These are phyloP conservation scores for Mimosa bimucronata DNA, from an alignment of 306 rosid species.

Conservation along the genomic window DNA sequence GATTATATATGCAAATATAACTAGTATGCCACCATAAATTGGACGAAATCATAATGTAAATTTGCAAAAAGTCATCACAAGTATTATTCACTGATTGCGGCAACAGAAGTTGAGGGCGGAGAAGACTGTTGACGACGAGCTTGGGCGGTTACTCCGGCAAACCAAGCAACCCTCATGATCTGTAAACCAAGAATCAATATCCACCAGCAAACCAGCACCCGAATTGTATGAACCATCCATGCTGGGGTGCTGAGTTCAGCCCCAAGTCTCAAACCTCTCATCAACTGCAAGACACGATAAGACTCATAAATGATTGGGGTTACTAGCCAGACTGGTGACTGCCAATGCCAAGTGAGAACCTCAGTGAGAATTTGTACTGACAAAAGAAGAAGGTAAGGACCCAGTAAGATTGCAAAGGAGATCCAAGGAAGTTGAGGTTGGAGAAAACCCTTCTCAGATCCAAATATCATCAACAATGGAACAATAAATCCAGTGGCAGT, in stretches of 20 bases:
- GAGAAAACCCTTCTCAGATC: slow-evolving; percentile 65
- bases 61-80: slow-evolving; percentile 2
- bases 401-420: slow-evolving; percentile 70
- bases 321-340: slow-evolving; percentile 93
- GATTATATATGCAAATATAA: slow-evolving; percentile 31
- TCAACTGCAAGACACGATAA: slow-evolving; percentile 88
- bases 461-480: slow-evolving; percentile 64
- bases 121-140: slow-evolving; percentile 36
- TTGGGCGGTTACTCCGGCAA: slow-evolving; percentile 68
- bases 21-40: slow-evolving; percentile 16
- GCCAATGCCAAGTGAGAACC: slow-evolving; percentile 92
- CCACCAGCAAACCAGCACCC: slow-evolving; percentile 94
- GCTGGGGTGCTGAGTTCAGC: slow-evolving; percentile 75
- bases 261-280: slow-evolving; percentile 91
- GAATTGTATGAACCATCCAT: slow-evolving; percentile 77
- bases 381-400: slow-evolving; percentile 79
- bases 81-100: slow-evolving; percentile 22
- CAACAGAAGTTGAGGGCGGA: slow-evolving; percentile 43
- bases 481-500: slow-evolving; percentile 65
- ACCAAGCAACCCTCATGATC: slow-evolving; percentile 98
- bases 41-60: slow-evolving; percentile 10
- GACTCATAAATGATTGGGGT: slow-evolving; percentile 82
- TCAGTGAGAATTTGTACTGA: slow-evolving; percentile 84
- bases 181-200: slow-evolving; percentile 86
- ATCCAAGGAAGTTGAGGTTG: slow-evolving; percentile 73